A percentile compares a stretch with the other conserved stretches of the same genome.
These are phyloP conservation scores for Chondrus crispus DNA, from an alignment of 23 red algal genomes.

Conservation along the genomic window DNA sequence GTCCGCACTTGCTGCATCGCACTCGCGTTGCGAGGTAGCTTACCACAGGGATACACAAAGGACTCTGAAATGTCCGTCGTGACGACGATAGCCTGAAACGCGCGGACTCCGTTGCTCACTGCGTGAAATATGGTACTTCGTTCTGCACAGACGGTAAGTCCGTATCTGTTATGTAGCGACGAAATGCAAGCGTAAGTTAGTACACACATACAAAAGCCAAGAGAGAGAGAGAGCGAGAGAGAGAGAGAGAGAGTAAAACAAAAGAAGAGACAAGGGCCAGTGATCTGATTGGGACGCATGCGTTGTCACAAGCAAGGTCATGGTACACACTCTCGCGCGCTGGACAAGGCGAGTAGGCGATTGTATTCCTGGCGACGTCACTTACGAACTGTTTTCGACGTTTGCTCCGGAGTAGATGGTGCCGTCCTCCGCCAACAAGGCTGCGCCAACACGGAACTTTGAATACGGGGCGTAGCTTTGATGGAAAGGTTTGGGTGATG, in stretches of 20 bases:
- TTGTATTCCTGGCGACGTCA: not conserved
- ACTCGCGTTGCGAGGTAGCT: too few species aligned
- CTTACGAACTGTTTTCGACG: constrained; percentile 87
- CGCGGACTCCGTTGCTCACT: constrained; percentile 13
- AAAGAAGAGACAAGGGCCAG: not conserved
- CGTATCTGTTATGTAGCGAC: constrained; percentile 37
- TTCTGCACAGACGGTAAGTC: constrained; percentile 86
- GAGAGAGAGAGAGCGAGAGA: not conserved
- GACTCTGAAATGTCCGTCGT: constrained; percentile 57
- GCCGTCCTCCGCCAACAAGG: constrained; percentile 43
- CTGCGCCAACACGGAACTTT: constrained; percentile 86
- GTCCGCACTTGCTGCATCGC: not conserved
- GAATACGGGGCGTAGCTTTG: constrained; percentile 80
- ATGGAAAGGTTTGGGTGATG: not conserved
- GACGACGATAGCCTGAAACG: constrained; percentile 38
- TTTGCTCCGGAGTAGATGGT: constrained; percentile 72
- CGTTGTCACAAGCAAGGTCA: not conserved
- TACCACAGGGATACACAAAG: constrained; percentile 64
- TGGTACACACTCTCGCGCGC: too few species aligned
- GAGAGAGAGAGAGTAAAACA: not conserved
- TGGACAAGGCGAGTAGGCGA: too few species aligned
- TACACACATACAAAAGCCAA: not conserved
- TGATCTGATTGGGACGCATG: too few species aligned
- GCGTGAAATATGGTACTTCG: constrained; percentile 73
- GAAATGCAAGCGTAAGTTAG: too few species aligned